These are phyloP conservation scores for Neocucurbitaria cava DNA, from an alignment of 2,329 filamentous ascomycete species.

Conservation along the genomic window DNA sequence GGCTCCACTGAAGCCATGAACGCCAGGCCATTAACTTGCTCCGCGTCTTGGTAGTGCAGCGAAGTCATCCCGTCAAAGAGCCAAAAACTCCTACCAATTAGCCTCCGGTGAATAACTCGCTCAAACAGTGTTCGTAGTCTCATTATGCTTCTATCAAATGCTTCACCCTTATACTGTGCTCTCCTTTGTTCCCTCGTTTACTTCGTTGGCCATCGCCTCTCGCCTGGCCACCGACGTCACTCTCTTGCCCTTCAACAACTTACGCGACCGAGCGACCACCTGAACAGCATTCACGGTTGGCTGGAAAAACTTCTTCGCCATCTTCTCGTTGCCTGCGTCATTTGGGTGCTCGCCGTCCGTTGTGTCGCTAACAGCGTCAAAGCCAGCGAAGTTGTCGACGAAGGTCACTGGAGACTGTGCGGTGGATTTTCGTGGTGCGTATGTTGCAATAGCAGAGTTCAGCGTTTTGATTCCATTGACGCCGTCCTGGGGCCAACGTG, in stretches of 20 bases:
- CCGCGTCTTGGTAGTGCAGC: not conserved
- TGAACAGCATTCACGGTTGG: slow-evolving; percentile 27
- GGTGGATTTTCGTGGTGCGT: slow-evolving; percentile 29
- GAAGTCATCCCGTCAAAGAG: not conserved
- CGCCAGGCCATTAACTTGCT: not conserved
- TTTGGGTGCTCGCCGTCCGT: slow-evolving; percentile 47
- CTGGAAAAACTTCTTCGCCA: slow-evolving; percentile 35
- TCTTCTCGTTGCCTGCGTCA: slow-evolving; percentile 36
- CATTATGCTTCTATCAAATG: not conserved
- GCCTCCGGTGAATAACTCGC: not conserved
- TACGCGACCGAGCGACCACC: slow-evolving; percentile 12
- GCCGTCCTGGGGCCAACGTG: slow-evolving; percentile 25
- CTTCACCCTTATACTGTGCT: not conserved
- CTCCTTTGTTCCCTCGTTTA: not conserved
- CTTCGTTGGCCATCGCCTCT: not conserved
- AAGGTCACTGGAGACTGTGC: slow-evolving; percentile 31
- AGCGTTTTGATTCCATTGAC: slow-evolving; percentile 26
- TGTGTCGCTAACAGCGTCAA: slow-evolving; percentile 39
- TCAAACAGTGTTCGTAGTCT: slow-evolving; percentile 10
- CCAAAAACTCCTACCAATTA: not conserved
- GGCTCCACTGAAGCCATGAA: not conserved
- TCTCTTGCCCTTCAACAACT: slow-evolving; percentile 2
- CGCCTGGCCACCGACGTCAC: slow-evolving; percentile 9
- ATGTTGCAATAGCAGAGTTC: slow-evolving; percentile 25
- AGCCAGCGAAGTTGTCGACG: slow-evolving; percentile 40